Evolutionary conservation across 2,329 filamentous ascomycete species (phyloP), one percentile per base, ranked within the genome.

Genomic region (Exophiala sp.): DNA sequence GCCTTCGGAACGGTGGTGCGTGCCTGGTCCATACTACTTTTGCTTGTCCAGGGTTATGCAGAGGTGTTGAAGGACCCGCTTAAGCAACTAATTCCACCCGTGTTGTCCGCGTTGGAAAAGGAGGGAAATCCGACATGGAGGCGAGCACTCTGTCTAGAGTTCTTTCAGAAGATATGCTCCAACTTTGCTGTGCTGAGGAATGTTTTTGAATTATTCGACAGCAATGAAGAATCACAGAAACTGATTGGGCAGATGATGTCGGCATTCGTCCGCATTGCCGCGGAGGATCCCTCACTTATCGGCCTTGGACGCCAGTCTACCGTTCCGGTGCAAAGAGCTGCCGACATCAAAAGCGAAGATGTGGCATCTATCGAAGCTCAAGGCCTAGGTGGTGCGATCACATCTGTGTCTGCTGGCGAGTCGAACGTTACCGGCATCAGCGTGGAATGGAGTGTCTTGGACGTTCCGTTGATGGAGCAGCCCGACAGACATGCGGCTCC

Each of bases 401-500:
- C 85, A 48, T 79, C 84, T 34, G 79, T 84, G 6, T 78, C 85
- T 27, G 75, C 81, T 1, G 81, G 83, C 48, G 82, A 83, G 21
- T 75, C 78, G 21, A 85, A 78, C 56, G 82, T 80, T 0, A 71
- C 74, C 42, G 89, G 88, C 7, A 90, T 98, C 63, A 95, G 89
- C 68, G 82, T 79, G 2, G 86, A 95, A 63, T 97, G 89, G 89
- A 98, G 93, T 66, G 79, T 84, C 10, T 79, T 95, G 54, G 81
- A 88, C 43, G 85, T 89, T 9, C 85, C 89, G 3, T 95, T 88
- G 63, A 88, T 97, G 54, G 93, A 98, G 61, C 88, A 95, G 57
- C 79, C 97, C 16, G 93, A 98, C 70, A 98, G 97, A 66, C 80
- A 82, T 0, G 90, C 95, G 41, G 79, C 91, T 0, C 89, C 91